Evolutionary conservation across 495 filamentous ascomycete species (phyloP).

Genomic region (Parathielavia hyrcaniae): DNA sequence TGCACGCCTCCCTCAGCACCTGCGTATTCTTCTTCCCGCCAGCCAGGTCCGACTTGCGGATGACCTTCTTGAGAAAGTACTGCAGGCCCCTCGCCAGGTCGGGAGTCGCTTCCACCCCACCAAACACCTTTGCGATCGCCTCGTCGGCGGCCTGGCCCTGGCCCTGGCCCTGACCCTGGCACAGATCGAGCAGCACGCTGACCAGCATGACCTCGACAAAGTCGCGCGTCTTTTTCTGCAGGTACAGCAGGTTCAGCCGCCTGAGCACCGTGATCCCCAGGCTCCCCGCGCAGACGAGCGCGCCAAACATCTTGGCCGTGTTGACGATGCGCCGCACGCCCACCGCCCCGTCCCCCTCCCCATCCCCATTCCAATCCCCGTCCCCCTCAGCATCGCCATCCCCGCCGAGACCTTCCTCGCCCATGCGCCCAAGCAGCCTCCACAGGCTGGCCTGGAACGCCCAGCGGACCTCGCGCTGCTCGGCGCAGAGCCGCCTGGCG

Average conservation of each 20-base stretch:
- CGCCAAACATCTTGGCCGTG: slow-evolving; percentile 77
- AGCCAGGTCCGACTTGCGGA: slow-evolving; percentile 67
- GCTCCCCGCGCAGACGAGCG: slow-evolving; percentile 59
- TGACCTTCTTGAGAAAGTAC: slow-evolving; percentile 70
- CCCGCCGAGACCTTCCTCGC: slow-evolving; percentile 58
- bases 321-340: slow-evolving; percentile 72
- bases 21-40: slow-evolving; percentile 54
- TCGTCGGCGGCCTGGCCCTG: slow-evolving; percentile 22
- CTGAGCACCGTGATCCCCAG: slow-evolving; percentile 62
- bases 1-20: slow-evolving; percentile 64
- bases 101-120: slow-evolving; percentile 51
- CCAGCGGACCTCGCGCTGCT: slow-evolving; percentile 65
- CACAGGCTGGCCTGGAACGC: slow-evolving; percentile 82
- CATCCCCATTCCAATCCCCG: slow-evolving; percentile 47
- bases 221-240: slow-evolving; percentile 66
- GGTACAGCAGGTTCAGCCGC: slow-evolving; percentile 68
- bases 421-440: slow-evolving; percentile 81
- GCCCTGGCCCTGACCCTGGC: slow-evolving; percentile 20
- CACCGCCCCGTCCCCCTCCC: slow-evolving; percentile 44
- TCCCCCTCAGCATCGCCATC: slow-evolving; percentile 44
- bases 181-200: slow-evolving; percentile 58
- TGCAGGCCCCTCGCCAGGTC: slow-evolving; percentile 64
- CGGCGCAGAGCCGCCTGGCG: slow-evolving; percentile 64
- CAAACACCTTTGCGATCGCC: slow-evolving; percentile 61
- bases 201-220: slow-evolving; percentile 78